phyloP scores from a whole-genome alignment of 345 rosid genomes.

The Sapria himalayana region DNA sequence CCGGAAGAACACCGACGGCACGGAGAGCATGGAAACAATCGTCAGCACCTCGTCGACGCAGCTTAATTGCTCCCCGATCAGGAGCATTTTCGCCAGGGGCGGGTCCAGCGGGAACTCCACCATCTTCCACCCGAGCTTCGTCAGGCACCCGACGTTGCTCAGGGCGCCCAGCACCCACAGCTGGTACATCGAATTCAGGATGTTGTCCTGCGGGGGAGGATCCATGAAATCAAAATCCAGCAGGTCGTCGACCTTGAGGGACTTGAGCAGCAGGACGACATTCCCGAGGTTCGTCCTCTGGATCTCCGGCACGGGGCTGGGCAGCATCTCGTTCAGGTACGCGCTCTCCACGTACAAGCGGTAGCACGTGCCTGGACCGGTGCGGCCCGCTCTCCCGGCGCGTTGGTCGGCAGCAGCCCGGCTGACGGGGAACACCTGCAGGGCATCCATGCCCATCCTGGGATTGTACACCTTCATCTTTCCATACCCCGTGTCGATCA shows the following conservation, averaged over 20 bases:
- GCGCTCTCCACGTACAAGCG: constrained; percentile 88
- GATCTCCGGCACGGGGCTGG: constrained; percentile 91
- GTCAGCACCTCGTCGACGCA: constrained; percentile 89
- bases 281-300: constrained; percentile 95
- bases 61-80: constrained; percentile 66
- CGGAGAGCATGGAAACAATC: constrained; percentile 96
- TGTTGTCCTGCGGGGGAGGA: constrained; percentile 97
- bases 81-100: constrained; percentile 94
- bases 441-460: constrained; percentile 99
- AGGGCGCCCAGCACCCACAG: constrained; percentile 95
- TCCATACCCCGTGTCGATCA: constrained; percentile 87
- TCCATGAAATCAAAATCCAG: constrained; percentile 97
- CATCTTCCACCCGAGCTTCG: constrained; percentile 96
- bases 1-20: constrained; percentile 90
- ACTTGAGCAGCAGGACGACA: constrained; percentile 81
- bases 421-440: constrained; percentile 88
- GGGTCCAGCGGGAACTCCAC: constrained; percentile 96
- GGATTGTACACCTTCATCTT: constrained; percentile 98
- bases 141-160: constrained; percentile 66
- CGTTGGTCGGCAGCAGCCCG: constrained; percentile 98
- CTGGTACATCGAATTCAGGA: constrained; percentile 95
- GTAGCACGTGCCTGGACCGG: constrained; percentile 96
- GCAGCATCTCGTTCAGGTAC: constrained; percentile 65
- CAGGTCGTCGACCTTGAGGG: constrained; percentile 70
- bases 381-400: constrained; percentile 96